Base-by-base conservation (phyloP, 2,329 filamentous ascomycete species). In the Fusarium compactum region DNA sequence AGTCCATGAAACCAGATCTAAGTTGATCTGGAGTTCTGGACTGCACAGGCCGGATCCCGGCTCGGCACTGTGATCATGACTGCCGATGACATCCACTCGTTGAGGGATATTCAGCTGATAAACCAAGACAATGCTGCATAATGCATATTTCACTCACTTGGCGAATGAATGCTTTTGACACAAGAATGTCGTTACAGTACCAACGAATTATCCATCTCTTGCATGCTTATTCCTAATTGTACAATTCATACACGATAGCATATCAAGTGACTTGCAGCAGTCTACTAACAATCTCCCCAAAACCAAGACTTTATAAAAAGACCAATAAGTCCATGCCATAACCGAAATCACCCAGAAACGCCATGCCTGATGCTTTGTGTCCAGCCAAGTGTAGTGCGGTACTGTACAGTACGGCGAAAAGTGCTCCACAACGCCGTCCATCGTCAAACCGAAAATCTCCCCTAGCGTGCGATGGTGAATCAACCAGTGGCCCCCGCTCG, bases 381-480 rank as follows among this genome's bases (percentile, higher is more conserved):
- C 62, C 54, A 63, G 62, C 54, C 62, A 70, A 65, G 68, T 29
- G 45, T 25, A 47, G 50, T 53, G 34, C 24, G 18, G 50, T 53
- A 53, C 50, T 38, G 22, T 38, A 25, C 30, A 52, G 32, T 66
- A 38, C 50, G 45, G 59, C 34, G 50, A 52, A 59, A 71, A 58
- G 69, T 18, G 34, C 60, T 71, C 69, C 69, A 72, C 62, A 71
- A 72, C 69, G 69, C 70, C 70, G 44, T 70, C 51, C 70, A 38
- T 70, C 44, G 32, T 61, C 58, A 59, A 65, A 65, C 56, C 62
- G 41, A 63, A 57, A 41, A 60, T 60, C 51, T 52, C 55, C 29
- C 44, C 55, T 66, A 62, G 48, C 25, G 41, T 48, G 40, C 47
- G 29, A 38, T 48, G 46, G 46, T 61, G 34, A 44, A 50, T 54